Evolutionary conservation across 345 rosid genomes (phyloP), one percentile per base, ranked within the genome.

Genomic region (Arabidopsis arenosa): DNA sequence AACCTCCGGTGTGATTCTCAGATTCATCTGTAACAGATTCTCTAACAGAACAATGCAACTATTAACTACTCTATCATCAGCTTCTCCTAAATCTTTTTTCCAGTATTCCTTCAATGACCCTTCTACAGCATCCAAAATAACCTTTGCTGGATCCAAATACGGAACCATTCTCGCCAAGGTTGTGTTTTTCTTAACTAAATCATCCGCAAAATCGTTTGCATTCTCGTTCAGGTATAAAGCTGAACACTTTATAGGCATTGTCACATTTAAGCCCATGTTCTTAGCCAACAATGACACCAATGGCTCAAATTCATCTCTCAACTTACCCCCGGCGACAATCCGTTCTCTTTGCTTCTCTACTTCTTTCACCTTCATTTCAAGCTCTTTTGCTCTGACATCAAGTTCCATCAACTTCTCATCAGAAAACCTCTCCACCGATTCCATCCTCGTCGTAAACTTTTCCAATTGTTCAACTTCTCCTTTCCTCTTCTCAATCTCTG

Each of bases 101-200:
- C 36, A 15, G 30, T 26, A 62, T 35, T 64, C 64, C 55, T 74
- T 63, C 8, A 43, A 35, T 35, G 57, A 43, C 37, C 48, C 65
- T 10, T 64, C 7, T 23, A 74, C 28, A 47, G 66, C 78, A 55
- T 74, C 78, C 21, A 74, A 56, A 45, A 57, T 72, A 45, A 66
- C 14, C 72, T 74, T 74, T 0, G 66, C 65, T 33, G 72, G 78
- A 12, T 74, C 78, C 51, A 74, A 23, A 66, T 47, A n/a, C 14
- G 18, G 40, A 3, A 74, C 58, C 57, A 11, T 12, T 36, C 59
- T 66, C 3, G 78, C 56, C 66, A 74, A 56, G 2, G 40, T 7
- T 21, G 13, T 5, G 72, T 74, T 74, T 57, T 39, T 74, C 59
- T 35, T 63, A 8, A 57, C 78, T n/a, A 65, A 66, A 43, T n/a